phyloP scores from a whole-genome alignment of 306 rosid genomes.

The Ormosia semicastrata region DNA sequence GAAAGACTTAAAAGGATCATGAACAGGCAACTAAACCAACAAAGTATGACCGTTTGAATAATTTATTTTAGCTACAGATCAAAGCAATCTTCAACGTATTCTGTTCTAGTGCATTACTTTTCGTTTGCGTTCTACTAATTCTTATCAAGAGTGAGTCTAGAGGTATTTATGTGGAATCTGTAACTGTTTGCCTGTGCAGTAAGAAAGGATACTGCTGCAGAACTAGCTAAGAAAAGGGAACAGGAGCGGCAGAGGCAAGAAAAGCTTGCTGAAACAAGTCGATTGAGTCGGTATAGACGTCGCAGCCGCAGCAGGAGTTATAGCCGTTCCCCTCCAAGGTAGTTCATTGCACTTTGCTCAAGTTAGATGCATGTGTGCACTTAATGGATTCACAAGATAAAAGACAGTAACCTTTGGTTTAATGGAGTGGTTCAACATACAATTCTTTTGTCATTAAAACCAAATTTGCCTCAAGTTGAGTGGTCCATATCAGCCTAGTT shows the following conservation, averaged over 20 bases:
- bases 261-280: conserved; percentile 93
- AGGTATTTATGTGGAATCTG: not conserved
- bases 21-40: conserved; percentile 92
- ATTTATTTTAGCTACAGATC: conserved; percentile 23
- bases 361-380: not conserved
- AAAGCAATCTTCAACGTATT: conserved; percentile 10
- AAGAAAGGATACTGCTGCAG: conserved; percentile 94
- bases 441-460: not conserved
- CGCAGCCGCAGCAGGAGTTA: conserved; percentile 76
- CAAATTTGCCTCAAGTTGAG: not conserved
- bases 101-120: not conserved
- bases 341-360: not conserved
- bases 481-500: not conserved
- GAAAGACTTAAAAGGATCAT: conserved; percentile 98
- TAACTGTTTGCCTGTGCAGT: conserved; percentile 51
- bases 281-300: conserved; percentile 69
- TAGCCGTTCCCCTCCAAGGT: conserved; percentile 93
- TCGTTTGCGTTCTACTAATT: not conserved
- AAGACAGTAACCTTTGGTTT: not conserved
- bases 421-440: conserved; percentile 9
- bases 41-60: conserved; percentile 55
- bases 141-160: not conserved
- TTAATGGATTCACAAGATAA: not conserved
- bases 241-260: conserved; percentile 93
- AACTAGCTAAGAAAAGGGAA: conserved; percentile 83